Base-by-base conservation (phyloP, 2,329 filamentous ascomycete species). In the Aspergillus latus region DNA sequence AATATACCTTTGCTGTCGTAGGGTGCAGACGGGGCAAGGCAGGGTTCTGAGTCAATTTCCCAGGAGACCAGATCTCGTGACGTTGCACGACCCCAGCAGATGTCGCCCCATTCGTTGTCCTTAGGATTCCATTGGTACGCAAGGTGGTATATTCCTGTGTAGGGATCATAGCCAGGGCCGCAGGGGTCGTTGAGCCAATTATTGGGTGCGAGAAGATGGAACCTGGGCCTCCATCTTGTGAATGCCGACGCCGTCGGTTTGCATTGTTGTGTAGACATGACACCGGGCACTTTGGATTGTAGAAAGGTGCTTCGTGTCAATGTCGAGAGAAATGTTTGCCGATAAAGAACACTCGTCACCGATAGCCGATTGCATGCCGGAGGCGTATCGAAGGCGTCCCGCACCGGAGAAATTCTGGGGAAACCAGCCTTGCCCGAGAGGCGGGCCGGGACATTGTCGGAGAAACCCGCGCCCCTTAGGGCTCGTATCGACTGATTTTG, bases 181-280 rank as follows among this genome's bases (percentile, higher is more conserved):
- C 75, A 78, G 4, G 76, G 76, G 45, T 78, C 76, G 49, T 78
- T 78, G 62, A 77, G 67, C 76, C 76, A 78, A 15, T 73, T 72
- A 32, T 50, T 55, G 6, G 72, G 69, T 1, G 75, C 68, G 26
- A 65, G 66, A 3, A 77, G 51, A 56, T 78, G 76, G 56, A 70
- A 76, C 1, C 62, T 63, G 43, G 72, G 72, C 15, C 64, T 58
- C 66, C 66, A 67, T 49, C 29, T 46, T 39, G 40, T 37, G 43
- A 46, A 43, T 44, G 45, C 30, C 6, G 28, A n/a, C 7, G 45
- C 34, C 5, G 34, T 9, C 11, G 34, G 8, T 37, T 37, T 37
- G 34, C 9, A 5, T 13, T 37, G 34, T 21, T 21, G 21, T 37
- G 34, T 37, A 37, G 34, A 37, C 34, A 37, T 37, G 34, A 37